Evolutionary conservation across 106 monocot genomes (phyloP).

Genomic region (Dendrobium officinale): DNA sequence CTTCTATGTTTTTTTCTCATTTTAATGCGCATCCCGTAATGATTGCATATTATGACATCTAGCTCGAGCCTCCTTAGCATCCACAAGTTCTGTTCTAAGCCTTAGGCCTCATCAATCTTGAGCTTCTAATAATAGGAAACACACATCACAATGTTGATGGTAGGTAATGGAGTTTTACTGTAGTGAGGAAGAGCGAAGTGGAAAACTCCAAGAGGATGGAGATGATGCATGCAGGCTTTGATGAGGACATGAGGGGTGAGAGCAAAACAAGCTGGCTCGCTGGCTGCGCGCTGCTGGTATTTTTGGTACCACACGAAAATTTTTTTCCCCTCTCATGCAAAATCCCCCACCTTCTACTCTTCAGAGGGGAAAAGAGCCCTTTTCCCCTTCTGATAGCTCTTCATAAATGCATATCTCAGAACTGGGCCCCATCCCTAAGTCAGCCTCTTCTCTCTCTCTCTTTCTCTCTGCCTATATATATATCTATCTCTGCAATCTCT

Average conservation of each 20-base stretch:
- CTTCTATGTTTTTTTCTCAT: too few relatives aligned
- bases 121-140: background rate
- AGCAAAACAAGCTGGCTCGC: background rate
- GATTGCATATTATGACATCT: background rate
- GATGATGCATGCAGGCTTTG: constrained; percentile 1
- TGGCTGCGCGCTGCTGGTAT: constrained; percentile 5
- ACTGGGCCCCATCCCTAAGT: background rate
- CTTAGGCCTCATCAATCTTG: too few relatives aligned
- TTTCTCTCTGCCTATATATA: background rate
- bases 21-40: too few relatives aligned
- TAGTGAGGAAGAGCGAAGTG: background rate
- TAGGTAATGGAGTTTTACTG: background rate
- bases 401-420: constrained; percentile 10
- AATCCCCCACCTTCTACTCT: constrained; percentile 5
- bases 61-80: background rate
- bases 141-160: background rate
- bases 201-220: background rate
- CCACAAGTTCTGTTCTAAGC: background rate
- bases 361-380: background rate
- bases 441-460: background rate
- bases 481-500: background rate
- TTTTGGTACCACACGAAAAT: background rate
- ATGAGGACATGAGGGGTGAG: background rate
- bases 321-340: constrained; percentile 2
- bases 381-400: background rate